Conservation (phyloP, 306 rosid genomes). For the Crataegus laevigata region DNA sequence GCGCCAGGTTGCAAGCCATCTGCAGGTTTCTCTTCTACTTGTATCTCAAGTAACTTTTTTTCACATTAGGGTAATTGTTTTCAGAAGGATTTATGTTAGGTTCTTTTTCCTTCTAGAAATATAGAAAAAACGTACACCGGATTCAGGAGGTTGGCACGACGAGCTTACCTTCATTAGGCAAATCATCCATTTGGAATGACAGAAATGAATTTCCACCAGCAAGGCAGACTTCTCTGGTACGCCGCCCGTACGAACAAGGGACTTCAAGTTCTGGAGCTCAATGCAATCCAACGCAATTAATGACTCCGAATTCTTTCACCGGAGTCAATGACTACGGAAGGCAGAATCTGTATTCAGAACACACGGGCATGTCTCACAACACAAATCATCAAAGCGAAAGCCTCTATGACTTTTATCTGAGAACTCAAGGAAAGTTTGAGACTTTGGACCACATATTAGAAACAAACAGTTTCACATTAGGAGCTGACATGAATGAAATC, state of each 20-base stretch:
- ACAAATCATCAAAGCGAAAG: background rate
- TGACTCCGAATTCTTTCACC: background rate
- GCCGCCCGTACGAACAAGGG: background rate
- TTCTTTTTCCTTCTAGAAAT: slow-evolving; percentile 21
- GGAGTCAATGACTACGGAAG: background rate
- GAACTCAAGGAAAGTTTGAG: background rate
- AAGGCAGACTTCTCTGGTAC: background rate
- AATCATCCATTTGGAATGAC: background rate
- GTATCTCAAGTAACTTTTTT: background rate
- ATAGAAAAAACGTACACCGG: slow-evolving; percentile 14
- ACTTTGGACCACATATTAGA: background rate
- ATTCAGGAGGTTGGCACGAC: background rate
- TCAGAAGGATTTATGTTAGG: background rate
- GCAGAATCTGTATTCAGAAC: background rate
- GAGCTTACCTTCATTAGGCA: background rate
- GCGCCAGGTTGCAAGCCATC: slow-evolving; percentile 53
- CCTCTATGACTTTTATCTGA: background rate
- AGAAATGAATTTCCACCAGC: slow-evolving; percentile 1
- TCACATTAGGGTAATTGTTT: background rate
- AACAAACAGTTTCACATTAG: background rate
- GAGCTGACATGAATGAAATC: background rate
- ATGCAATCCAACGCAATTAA: background rate
- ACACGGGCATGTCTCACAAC: background rate
- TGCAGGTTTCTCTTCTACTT: slow-evolving; percentile 38
- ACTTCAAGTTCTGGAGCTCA: background rate